Evolutionary conservation across 176 grass and related monocot species (phyloP), one percentile per base, ranked within the genome.

Genomic region (Musa itinerans): DNA sequence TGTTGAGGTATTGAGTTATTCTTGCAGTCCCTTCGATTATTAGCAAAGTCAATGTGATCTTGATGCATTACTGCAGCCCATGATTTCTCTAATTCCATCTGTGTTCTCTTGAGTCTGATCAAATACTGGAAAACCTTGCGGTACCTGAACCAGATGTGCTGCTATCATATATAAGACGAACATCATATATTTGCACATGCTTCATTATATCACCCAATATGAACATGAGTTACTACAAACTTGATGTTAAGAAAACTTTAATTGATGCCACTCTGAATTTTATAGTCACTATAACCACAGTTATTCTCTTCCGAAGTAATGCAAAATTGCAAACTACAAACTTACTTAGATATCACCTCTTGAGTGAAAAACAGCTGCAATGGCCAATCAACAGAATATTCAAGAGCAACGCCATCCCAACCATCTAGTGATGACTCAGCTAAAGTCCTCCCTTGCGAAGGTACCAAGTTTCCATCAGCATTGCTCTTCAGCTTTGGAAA

Each of bases 51-150:
- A 85, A 85, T 84, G 83, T 99, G 95, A 79, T 99, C 95, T 87
- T 92, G 87, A 61, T 99, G 95, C 87, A 94, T 94, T 78, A 91
- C 88, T 75, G 95, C 90, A 78, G 88, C 91, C 95, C 95, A 99
- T 51, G 95, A 99, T 87, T 85, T 99, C 78, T 99, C 95, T 57
- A 99, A 72, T 78, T 99, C 95, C 95, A 99, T 99, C 78, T 94
- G 95, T 69, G 95, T 94, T 89, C 95, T 91, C 76, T 99, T 99
- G 25, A 99, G 85, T 82, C 90, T 86, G 58, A 99, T 92, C 78
- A 94, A 86, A 74, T 94, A 99, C 65, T 94, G 95, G 71, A 99
- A 99, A 89, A 99, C 90, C 76, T 90, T 99, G 62, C 88, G 72
- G 69, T 99, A 99, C 86, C 95, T 99, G 79, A 61, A 78, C 27